Evolutionary conservation across 441 rosid genomes (phyloP), one percentile per base, ranked within the genome.

Genomic region (Corymbia calophylla): DNA sequence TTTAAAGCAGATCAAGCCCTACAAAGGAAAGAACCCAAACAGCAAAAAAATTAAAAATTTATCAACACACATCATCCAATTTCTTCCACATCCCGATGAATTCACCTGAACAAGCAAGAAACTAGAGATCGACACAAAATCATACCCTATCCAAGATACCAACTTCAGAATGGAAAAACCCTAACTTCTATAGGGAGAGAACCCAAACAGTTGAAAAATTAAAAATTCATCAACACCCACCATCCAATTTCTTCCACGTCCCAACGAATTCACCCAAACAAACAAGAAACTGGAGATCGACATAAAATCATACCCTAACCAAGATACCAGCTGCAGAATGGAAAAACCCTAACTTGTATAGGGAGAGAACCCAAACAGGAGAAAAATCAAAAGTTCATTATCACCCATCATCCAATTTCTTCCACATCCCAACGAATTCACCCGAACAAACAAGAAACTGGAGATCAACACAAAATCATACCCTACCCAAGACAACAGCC

Each of bases 1-100:
- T 93, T 96, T 53, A 80, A 66, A 16, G 21, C 31, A 68, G 86
- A 90, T 81, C 89, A 89, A 90, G 88, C 92, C 53, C 84, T 77
- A 12, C 17, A 2, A 77, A 77, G 3, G 17, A 77, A 9, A 77
- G 51, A 12, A 77, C 51, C 51, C 84, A 39, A 77, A 44, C 84
- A 77, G 51, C 35, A 17, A 9, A 62, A 12, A 62, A 62, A 15
- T 39, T 39, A 39, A 6, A 62, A 29, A 29, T 5, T 62, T 29
- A 62, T 27, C 8, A 62, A 62, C 14, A 62, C 32, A 8, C 32
- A 27, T 62, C 18, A 62, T 62, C 32, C 70, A 7, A 62, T 62
- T 62, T 62, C 70, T 3, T n/a, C 70, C 7, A 7, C 70, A 62
- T 62, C 70, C 70, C 70, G 6, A 62, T 32, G 18, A 62, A 62